Evolutionary conservation across 2,329 filamentous ascomycete species (phyloP).

Genomic region (Xylariaceae sp.): DNA sequence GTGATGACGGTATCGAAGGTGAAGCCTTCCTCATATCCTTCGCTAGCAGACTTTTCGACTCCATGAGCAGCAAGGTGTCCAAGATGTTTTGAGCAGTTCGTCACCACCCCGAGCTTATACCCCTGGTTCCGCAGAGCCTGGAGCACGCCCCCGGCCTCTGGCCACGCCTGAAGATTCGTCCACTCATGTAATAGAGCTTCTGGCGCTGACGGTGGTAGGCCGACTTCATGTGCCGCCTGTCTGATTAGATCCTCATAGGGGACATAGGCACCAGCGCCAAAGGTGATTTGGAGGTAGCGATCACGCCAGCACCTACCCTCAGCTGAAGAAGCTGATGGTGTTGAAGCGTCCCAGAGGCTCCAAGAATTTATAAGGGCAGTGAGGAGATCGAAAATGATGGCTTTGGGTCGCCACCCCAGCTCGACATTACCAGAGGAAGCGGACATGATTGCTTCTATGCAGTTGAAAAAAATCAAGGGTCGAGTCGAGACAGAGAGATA

Average conservation of each 20-base stretch:
- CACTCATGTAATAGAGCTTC: conserved; percentile 12
- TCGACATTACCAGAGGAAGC: background rate
- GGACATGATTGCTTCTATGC: background rate
- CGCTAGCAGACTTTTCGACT: conserved; percentile 11
- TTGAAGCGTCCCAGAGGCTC: conserved; percentile 22
- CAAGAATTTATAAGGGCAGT: conserved; percentile 24
- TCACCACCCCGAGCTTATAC: conserved; percentile 25
- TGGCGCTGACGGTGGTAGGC: conserved; percentile 19
- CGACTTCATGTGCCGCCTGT: conserved; percentile 16
- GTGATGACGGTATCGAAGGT: conserved; percentile 23
- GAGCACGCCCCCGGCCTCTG: conserved; percentile 12
- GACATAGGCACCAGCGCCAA: conserved; percentile 15
- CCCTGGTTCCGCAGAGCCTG: conserved; percentile 3
- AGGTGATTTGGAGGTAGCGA: conserved; percentile 22
- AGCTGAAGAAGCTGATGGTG: conserved; percentile 8
- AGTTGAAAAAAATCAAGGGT: no score
- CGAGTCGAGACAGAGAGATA: no score
- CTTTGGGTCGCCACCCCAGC: conserved; percentile 20
- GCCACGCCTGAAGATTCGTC: conserved; percentile 13
- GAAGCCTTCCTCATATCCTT: background rate
- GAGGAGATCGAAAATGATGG: conserved; percentile 27
- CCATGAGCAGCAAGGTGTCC: conserved; percentile 10
- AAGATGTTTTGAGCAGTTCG: conserved; percentile 24
- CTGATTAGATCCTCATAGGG: conserved; percentile 25
- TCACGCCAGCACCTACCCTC: conserved; percentile 22